phyloP scores from a whole-genome alignment of 2,329 filamentous ascomycete genomes.

The Esteya vermicola region DNA sequence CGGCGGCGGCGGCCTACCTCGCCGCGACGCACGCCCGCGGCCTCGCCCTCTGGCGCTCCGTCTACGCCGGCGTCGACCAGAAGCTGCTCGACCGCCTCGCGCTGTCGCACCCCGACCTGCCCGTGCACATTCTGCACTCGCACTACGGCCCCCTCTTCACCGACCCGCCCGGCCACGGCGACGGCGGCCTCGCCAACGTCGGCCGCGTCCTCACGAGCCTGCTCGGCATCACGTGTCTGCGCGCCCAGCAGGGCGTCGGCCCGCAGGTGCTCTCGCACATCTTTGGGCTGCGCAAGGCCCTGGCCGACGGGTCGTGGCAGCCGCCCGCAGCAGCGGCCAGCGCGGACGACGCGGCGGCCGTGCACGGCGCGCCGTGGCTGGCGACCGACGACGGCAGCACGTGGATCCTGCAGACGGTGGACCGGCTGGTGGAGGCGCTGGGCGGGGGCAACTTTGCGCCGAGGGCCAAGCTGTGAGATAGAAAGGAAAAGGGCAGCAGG shows the following conservation, averaged over 20 bases:
- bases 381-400: constrained; percentile 49
- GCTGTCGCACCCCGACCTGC: constrained; percentile 65
- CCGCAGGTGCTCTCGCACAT: constrained; percentile 73
- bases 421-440: constrained; percentile 38
- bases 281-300: constrained; percentile 64
- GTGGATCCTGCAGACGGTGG: constrained; percentile 49
- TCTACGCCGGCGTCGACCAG: constrained; percentile 60
- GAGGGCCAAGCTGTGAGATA: constrained; percentile 8
- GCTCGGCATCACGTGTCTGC: constrained; percentile 58
- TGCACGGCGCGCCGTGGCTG: constrained; percentile 43
- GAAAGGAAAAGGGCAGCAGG: too few relatives aligned
- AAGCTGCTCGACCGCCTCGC: constrained; percentile 61
- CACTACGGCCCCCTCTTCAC: constrained; percentile 64
- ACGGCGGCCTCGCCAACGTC: constrained; percentile 34
- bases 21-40: too few relatives aligned
- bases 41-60: constrained; percentile 54
- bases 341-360: constrained; percentile 17
- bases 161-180: constrained; percentile 39
- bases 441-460: constrained; percentile 13
- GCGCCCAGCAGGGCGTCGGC: constrained; percentile 68
- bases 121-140: constrained; percentile 61
- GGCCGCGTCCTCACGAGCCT: constrained; percentile 61
- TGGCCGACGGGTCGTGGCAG: constrained; percentile 49
- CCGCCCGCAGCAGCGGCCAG: constrained; percentile 23
- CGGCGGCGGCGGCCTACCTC: too few relatives aligned